These are phyloP conservation scores for Cryptococcus neoformans DNA, from an alignment of 1,284 basidiomycete genomes.

Conservation along the genomic window DNA sequence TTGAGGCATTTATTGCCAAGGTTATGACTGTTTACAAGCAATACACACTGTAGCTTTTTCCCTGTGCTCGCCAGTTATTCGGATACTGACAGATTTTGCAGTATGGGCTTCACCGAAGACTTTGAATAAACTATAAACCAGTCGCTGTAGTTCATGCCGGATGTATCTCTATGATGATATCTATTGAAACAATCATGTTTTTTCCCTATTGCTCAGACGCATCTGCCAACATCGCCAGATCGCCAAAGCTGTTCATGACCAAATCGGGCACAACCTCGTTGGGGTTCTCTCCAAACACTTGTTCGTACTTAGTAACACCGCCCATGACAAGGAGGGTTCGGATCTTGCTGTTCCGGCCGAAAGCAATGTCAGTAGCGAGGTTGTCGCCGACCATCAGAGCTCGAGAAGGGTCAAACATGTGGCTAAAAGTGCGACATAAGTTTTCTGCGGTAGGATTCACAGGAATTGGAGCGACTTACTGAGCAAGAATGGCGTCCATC, in stretches of 20 bases:
- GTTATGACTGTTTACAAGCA: slow-evolving; percentile 46
- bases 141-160: neutral
- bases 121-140: slow-evolving; percentile 11
- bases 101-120: slow-evolving; percentile 24
- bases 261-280: slow-evolving; percentile 74
- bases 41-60: slow-evolving; percentile 29
- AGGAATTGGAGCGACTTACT: slow-evolving; percentile 56
- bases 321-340: slow-evolving; percentile 88
- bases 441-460: neutral
- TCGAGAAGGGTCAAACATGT: slow-evolving; percentile 74
- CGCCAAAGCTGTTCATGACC: slow-evolving; percentile 72
- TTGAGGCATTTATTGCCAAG: slow-evolving; percentile 68
- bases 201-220: neutral
- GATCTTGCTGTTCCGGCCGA: slow-evolving; percentile 81
- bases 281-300: slow-evolving; percentile 67
- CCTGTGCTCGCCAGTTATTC: neutral
- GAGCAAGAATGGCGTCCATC: slow-evolving; percentile 94
- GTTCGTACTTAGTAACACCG: slow-evolving; percentile 71
- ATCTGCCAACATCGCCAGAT: slow-evolving; percentile 54
- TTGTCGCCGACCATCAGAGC: slow-evolving; percentile 97
- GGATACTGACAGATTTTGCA: slow-evolving; percentile 10
- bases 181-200: too few relatives aligned
- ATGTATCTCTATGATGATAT: neutral
- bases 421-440: slow-evolving; percentile 52
- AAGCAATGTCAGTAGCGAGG: slow-evolving; percentile 81